These are phyloP conservation scores for Rhizopogon vesiculosus DNA, from an alignment of 768 basidiomycete species.

Conservation along the genomic window DNA sequence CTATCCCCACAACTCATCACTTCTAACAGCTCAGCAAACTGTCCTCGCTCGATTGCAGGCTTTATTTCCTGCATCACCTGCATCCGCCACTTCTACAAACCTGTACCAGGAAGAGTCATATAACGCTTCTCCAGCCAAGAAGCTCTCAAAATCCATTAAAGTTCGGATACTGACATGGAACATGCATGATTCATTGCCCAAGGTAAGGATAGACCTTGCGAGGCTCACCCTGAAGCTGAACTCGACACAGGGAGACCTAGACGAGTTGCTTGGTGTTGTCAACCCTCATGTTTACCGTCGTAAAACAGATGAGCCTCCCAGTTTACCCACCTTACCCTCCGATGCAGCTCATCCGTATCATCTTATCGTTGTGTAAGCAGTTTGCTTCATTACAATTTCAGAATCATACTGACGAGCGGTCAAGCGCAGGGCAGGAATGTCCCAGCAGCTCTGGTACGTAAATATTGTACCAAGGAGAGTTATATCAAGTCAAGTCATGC, in stretches of 20 bases:
- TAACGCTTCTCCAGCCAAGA: conserved; percentile 19
- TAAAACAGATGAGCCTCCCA: conserved; percentile 17
- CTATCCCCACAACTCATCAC: not conserved
- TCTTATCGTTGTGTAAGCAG: conserved; percentile 67
- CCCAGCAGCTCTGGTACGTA: conserved; percentile 66
- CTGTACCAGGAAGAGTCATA: conserved; percentile 12
- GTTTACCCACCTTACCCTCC: conserved; percentile 43
- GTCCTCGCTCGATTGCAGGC: conserved; percentile 50
- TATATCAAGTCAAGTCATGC: not conserved
- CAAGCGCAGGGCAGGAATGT: conserved; percentile 72
- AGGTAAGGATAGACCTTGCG: conserved; percentile 34
- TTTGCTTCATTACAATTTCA: not conserved
- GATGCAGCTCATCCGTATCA: conserved; percentile 69
- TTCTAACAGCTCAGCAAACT: conserved; percentile 29
- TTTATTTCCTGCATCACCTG: conserved; percentile 39
- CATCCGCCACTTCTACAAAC: conserved; percentile 13
- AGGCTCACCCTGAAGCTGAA: conserved; percentile 4
- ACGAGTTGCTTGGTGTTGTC: conserved; percentile 65
- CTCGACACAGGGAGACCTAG: conserved; percentile 58
- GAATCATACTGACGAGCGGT: conserved; percentile 16
- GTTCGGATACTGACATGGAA: conserved; percentile 76
- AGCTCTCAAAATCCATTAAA: conserved; percentile 48
- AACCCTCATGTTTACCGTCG: conserved; percentile 33
- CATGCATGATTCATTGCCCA: conserved; percentile 80
- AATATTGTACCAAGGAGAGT: not conserved